Base-by-base conservation (phyloP, 768 basidiomycete genomes). In the Mycena rosella region DNA sequence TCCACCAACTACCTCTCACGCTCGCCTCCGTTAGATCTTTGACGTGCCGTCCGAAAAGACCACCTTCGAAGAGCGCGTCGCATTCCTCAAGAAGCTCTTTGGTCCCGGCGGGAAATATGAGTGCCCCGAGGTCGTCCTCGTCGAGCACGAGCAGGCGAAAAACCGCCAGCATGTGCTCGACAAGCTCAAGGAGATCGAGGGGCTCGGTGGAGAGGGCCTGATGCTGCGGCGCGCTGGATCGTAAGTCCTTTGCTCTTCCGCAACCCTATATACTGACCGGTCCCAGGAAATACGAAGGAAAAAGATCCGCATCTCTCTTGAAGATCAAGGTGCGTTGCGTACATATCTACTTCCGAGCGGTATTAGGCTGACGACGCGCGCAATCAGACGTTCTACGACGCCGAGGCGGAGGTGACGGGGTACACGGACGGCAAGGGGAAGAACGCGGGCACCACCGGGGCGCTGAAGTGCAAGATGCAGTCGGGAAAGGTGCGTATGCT, bases 311-410 rank as follows among this genome's bases (percentile, higher is more conserved):
- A 7, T 82, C 85, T 5, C 75, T 89, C 6, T 75, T 87, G 18
- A 89, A 89, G 73, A 82, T 89, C 74, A 89, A 89, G 75, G 84
- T 82, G 24, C n/a, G 70, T 13, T 22, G n/a, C n/a, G n/a, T n/a
- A n/a, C n/a, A n/a, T 59, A 13, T 57, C 18, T 34, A 62, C 52
- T 32, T 32, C 34, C 15, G 51, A n/a, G 44, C 22, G 27, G 14
- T 20, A 49, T 1, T n/a, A 42, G 55, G 36, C 44, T 67, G 27
- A 64, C 49, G 6, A 10, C 45, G 49, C 5, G 24, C n/a, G n/a
- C n/a, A n/a, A n/a, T n/a, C 55, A 85, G 83, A 86, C 86, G 5
- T 89, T 89, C 74, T 87, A 86, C 71, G 88, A 89, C 69, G 88
- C 86, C 1, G 88, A 89, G 72, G 88, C 88, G 17, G 68, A 85